Percentiles rank a stretch among this genome's conserved stretches.
These are phyloP conservation scores for Hyphopichia wangnamkhiaoensis DNA, from an alignment of 1,139 yeast species.

Conservation along the genomic window DNA sequence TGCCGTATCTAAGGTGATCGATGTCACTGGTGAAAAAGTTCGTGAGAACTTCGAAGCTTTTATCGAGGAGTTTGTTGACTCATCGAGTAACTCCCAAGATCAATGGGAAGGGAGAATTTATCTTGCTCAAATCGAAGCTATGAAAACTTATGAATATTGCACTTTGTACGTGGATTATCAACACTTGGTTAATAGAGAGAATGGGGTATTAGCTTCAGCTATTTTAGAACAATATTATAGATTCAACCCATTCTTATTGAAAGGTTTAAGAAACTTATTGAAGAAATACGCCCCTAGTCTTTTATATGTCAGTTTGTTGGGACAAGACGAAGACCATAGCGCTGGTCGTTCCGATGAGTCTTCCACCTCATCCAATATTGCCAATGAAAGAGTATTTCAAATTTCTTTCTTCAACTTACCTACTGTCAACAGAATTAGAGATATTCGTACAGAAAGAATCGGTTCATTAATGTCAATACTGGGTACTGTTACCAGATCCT, in stretches of 20 bases:
- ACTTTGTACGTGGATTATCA: slow-evolving; percentile 85
- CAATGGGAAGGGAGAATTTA: slow-evolving; percentile 61
- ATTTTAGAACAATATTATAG: slow-evolving; percentile 89
- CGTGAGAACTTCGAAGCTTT: slow-evolving; percentile 88
- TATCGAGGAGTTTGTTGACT: slow-evolving; percentile 62
- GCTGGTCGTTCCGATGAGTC: slow-evolving; percentile 18
- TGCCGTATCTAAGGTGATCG: slow-evolving; percentile 82
- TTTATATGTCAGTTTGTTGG: slow-evolving; percentile 49
- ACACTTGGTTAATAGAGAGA: slow-evolving; percentile 73
- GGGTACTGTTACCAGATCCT: slow-evolving; percentile 95
- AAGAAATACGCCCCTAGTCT: slow-evolving; percentile 76
- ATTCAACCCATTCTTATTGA: slow-evolving; percentile 80
- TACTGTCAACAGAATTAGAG: slow-evolving; percentile 80
- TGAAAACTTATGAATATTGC: slow-evolving; percentile 73
- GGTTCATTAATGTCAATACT: slow-evolving; percentile 84
- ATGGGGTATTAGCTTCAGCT: slow-evolving; percentile 89
- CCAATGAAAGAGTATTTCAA: slow-evolving; percentile 77
- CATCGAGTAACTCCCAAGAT: slow-evolving; percentile 32
- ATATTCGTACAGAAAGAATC: slow-evolving; percentile 83
- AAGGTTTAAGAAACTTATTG: slow-evolving; percentile 72
- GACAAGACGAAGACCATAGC: slow-evolving; percentile 21
- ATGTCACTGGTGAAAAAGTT: slow-evolving; percentile 91
- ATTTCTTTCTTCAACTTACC: slow-evolving; percentile 90
- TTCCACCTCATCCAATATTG: slow-evolving; percentile 28
- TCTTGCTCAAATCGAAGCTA: slow-evolving; percentile 76